phyloP scores from a whole-genome alignment of 192 early-diverging fungal genomes.

The Geosiphon pyriformis region DNA sequence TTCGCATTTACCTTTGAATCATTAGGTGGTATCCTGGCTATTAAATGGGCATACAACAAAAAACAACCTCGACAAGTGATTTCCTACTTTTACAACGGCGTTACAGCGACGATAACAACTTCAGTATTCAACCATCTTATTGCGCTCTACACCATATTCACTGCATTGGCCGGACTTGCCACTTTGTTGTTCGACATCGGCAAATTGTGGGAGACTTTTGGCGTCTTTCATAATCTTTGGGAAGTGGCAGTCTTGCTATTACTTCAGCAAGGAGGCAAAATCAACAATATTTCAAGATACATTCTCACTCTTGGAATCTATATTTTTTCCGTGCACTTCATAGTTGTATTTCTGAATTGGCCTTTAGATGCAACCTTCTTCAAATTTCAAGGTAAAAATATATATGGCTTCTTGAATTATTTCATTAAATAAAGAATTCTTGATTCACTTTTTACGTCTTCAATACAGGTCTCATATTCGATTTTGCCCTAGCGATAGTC shows the following conservation, averaged over 20 bases:
- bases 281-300: neutral
- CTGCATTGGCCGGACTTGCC: constrained; percentile 9
- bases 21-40: neutral
- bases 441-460: no score
- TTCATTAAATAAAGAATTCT: no score
- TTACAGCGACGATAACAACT: neutral
- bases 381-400: constrained; percentile 29
- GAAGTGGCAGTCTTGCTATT: constrained; percentile 16
- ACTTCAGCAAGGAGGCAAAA: neutral
- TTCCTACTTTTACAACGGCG: neutral
- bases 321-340: neutral
- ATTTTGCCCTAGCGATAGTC: constrained; percentile 16
- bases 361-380: constrained; percentile 32
- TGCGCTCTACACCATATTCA: constrained; percentile 1
- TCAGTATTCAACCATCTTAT: neutral
- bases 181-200: constrained; percentile 10
- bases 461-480: constrained; percentile 14
- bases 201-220: constrained; percentile 24
- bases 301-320: constrained; percentile 10
- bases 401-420: no score
- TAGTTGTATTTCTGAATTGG: constrained; percentile 22
- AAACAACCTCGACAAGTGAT: neutral
- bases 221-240: constrained; percentile 24
- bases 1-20: neutral
- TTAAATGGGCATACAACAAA: constrained; percentile 1